These are phyloP conservation scores for Salvia sclarea DNA, from an alignment of 305 asterid species.

Conservation along the genomic window DNA sequence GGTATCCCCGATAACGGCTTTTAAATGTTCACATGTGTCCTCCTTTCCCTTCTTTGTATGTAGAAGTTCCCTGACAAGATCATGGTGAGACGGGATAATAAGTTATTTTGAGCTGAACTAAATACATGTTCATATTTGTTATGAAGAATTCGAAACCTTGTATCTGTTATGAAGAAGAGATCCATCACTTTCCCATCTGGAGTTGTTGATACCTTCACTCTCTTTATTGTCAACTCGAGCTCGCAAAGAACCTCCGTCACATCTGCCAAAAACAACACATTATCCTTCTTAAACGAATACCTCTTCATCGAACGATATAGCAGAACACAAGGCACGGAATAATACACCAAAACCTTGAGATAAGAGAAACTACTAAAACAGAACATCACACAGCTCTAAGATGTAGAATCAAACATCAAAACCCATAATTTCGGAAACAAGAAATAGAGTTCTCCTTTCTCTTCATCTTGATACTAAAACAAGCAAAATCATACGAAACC, in stretches of 20 bases:
- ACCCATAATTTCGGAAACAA: no score
- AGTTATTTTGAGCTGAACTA: background rate
- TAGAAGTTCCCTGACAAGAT: constrained; percentile 62
- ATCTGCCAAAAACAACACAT: constrained; percentile 46
- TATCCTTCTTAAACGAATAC: background rate
- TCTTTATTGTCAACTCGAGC: constrained; percentile 74
- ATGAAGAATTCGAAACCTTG: constrained; percentile 51
- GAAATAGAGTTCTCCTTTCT: no score
- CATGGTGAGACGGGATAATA: background rate
- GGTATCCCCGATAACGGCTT: constrained; percentile 57
- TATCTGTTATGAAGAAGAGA: constrained; percentile 78
- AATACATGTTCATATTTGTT: background rate
- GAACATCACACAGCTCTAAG: background rate
- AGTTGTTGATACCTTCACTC: constrained; percentile 83
- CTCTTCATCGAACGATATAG: background rate
- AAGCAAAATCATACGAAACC: background rate
- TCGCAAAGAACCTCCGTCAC: constrained; percentile 71
- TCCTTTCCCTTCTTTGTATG: constrained; percentile 67
- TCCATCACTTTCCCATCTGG: constrained; percentile 90
- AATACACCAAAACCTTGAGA: background rate
- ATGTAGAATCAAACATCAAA: background rate
- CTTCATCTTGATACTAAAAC: no score
- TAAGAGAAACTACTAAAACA: background rate
- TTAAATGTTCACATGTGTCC: constrained; percentile 54
- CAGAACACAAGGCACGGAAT: background rate